Conservation (phyloP, 2,329 filamentous ascomycete genomes). For the Fusarium lyarnte region DNA sequence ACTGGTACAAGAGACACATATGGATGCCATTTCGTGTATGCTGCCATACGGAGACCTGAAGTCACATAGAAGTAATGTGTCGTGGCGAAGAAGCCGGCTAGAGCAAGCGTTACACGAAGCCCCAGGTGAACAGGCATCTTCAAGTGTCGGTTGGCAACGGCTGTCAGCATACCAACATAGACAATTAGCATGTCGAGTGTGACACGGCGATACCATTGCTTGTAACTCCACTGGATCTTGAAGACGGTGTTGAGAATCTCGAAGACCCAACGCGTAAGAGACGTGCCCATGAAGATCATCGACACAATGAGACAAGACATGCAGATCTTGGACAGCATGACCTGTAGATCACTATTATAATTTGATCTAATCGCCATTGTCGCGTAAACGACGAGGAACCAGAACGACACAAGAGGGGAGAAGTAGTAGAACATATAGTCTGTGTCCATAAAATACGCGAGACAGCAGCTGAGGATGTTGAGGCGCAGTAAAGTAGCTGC, state of each 20-base stretch:
- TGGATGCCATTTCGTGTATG: constrained; percentile 62
- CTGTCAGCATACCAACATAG: constrained; percentile 63
- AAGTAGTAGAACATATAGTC: constrained; percentile 65
- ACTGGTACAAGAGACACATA: constrained; percentile 64
- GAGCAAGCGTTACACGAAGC: constrained; percentile 36
- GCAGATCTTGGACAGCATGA: constrained; percentile 58
- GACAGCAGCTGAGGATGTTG: constrained; percentile 62
- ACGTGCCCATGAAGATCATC: background rate
- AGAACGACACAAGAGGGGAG: constrained; percentile 66
- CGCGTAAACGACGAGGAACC: constrained; percentile 66
- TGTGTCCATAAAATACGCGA: constrained; percentile 66
- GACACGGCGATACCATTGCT: constrained; percentile 58
- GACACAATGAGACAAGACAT: constrained; percentile 53
- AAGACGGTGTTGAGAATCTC: constrained; percentile 51
- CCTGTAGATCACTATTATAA: constrained; percentile 54
- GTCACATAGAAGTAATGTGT: background rate
- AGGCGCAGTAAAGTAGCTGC: constrained; percentile 62
- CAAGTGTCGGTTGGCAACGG: constrained; percentile 37
- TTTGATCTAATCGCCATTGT: constrained; percentile 56
- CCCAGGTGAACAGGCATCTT: background rate
- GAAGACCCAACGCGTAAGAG: constrained; percentile 28
- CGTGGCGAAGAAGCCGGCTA: constrained; percentile 42
- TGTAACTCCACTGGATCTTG: constrained; percentile 58
- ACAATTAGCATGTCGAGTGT: constrained; percentile 63
- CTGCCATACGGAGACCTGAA: background rate